Conservation (phyloP, 768 basidiomycete genomes). For the Termitomyces sp. region DNA sequence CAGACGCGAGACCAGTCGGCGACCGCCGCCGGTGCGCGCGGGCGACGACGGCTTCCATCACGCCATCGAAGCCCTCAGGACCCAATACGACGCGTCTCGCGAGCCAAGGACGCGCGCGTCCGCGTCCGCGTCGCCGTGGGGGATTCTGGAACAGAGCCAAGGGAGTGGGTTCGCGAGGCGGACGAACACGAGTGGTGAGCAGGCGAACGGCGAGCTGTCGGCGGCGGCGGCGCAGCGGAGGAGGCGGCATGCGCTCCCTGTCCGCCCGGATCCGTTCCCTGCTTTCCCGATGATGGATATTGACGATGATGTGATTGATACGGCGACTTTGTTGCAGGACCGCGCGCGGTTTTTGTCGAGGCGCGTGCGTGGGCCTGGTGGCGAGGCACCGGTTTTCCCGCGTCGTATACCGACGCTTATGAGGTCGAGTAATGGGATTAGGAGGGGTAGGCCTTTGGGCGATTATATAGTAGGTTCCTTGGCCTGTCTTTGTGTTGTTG, state of each 20-base stretch:
- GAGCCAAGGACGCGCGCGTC: not conserved
- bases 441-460: constrained; percentile 25
- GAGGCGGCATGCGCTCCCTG: not conserved
- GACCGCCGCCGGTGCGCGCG: constrained; percentile 6
- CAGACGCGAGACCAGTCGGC: constrained; percentile 15
- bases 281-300: not conserved
- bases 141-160: constrained; percentile 7
- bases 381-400: constrained; percentile 13
- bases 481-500: not conserved
- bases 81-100: constrained; percentile 19
- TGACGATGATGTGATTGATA: not conserved
- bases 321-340: not conserved
- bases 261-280: not conserved
- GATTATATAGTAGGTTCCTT: constrained; percentile 47
- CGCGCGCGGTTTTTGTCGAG: not conserved
- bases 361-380: constrained; percentile 6
- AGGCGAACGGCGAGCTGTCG: not conserved
- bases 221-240: not conserved
- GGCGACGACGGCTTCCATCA: constrained; percentile 21
- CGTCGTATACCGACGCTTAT: constrained; percentile 9
- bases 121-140: constrained; percentile 11
- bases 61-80: constrained; percentile 27
- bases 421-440: constrained; percentile 5
- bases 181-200: not conserved
- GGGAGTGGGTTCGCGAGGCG: not conserved